A percentile compares a stretch with the other conserved stretches of the same genome.
phyloP scores from a whole-genome alignment of 2,329 filamentous ascomycete genomes.

The Exophiala aquamarina region DNA sequence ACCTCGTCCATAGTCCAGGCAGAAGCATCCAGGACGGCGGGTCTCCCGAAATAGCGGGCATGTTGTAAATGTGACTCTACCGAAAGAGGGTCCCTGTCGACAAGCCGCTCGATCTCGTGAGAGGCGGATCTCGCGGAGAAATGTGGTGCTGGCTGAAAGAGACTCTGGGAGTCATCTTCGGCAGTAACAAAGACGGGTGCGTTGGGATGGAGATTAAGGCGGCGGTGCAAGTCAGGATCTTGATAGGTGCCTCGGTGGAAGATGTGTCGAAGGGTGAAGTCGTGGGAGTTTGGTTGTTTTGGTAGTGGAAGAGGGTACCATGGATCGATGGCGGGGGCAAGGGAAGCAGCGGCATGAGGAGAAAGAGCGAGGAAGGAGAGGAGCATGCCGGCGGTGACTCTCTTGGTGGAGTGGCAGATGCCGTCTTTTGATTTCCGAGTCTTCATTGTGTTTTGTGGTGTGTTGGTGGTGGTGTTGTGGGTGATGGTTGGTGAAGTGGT shows the following conservation, averaged over 20 bases:
- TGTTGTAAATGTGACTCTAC: constrained; percentile 77
- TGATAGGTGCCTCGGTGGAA: constrained; percentile 85
- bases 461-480: not conserved
- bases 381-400: constrained; percentile 63
- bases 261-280: constrained; percentile 73
- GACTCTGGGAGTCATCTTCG: constrained; percentile 50
- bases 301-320: constrained; percentile 23
- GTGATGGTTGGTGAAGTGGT: constrained; percentile 2
- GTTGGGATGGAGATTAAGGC: constrained; percentile 55
- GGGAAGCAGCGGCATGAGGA: constrained; percentile 12
- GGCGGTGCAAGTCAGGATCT: constrained; percentile 74
- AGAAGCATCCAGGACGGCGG: constrained; percentile 66
- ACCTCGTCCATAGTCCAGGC: constrained; percentile 84
- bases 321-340: constrained; percentile 23
- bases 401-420: constrained; percentile 57
- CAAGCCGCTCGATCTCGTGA: constrained; percentile 74
- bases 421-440: constrained; percentile 14
- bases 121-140: constrained; percentile 65
- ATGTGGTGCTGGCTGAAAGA: constrained; percentile 49
- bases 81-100: constrained; percentile 71
- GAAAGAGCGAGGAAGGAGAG: constrained; percentile 67
- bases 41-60: constrained; percentile 67
- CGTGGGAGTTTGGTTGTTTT: constrained; percentile 18
- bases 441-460: constrained; percentile 21
- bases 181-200: constrained; percentile 55